phyloP scores from a whole-genome alignment of 2,329 filamentous ascomycete species.

The Gremmenia infestans region DNA sequence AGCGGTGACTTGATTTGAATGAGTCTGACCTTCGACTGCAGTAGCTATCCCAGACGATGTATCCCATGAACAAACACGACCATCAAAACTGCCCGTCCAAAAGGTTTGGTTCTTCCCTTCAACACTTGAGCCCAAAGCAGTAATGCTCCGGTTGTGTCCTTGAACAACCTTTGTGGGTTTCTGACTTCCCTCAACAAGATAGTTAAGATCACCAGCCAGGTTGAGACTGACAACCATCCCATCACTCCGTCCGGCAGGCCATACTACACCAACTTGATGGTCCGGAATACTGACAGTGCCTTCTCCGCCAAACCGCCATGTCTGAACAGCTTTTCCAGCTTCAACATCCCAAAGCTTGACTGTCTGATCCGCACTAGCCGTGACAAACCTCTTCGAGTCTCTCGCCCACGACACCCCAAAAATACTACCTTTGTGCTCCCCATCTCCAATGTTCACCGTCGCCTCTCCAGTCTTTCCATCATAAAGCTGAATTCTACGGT shows the following conservation, averaged over 20 bases:
- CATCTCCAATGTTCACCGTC: constrained; percentile 70
- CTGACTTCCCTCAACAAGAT: constrained; percentile 67
- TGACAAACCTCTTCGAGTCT: constrained; percentile 82
- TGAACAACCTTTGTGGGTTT: constrained; percentile 69
- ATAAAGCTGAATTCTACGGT: constrained; percentile 88
- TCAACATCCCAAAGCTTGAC: constrained; percentile 93
- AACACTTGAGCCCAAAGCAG: constrained; percentile 59
- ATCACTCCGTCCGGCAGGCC: constrained; percentile 76
- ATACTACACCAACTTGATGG: constrained; percentile 93
- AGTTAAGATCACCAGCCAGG: constrained; percentile 83
- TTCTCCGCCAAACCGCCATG: constrained; percentile 79
- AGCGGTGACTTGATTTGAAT: constrained; percentile 80
- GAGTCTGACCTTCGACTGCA: constrained; percentile 71
- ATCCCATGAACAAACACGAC: constrained; percentile 82
- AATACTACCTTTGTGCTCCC: constrained; percentile 87
- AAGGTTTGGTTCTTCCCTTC: constrained; percentile 52
- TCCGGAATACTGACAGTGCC: constrained; percentile 66
- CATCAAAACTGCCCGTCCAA: constrained; percentile 90
- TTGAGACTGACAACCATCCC: constrained; percentile 87
- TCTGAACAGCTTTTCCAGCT: constrained; percentile 68
- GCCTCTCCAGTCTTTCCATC: constrained; percentile 93
- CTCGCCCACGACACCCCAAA: constrained; percentile 87
- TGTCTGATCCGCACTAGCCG: constrained; percentile 89
- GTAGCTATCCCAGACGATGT: constrained; percentile 62
- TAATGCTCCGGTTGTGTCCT: constrained; percentile 90